Evolutionary conservation across 768 basidiomycete genomes (phyloP), one percentile per base, ranked within the genome.

Genomic region (Epithele typhae): DNA sequence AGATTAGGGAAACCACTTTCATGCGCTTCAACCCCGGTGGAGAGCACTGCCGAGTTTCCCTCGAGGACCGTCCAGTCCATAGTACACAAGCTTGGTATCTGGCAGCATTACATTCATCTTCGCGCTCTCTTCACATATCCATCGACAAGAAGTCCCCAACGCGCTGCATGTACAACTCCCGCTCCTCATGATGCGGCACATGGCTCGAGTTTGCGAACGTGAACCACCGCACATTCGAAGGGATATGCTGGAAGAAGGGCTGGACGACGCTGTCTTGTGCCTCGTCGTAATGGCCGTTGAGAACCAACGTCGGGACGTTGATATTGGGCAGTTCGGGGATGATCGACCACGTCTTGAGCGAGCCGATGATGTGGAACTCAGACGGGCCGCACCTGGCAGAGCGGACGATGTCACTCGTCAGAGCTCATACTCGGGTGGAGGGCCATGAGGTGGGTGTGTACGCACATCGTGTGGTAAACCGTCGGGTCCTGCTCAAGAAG

Each of bases 201-300:
- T 67, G 65, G 37, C 60, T 63, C 10, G 60, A 64, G 4, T 58
- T 40, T 34, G 54, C 56, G 41, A 64, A 60, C 3, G 59, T 62
- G 35, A 59, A 37, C 65, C 65, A 67, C 41, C 59, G 62, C n/a
- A 57, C 59, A 27, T 60, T 59, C 34, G 56, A 53, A 37, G 30
- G 40, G 42, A 67, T 59, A 12, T 49, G 33, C 25, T 57, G 32
- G 49, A 60, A 64, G 46, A 57, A 64, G 1, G 60, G 63, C 22
- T 17, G 37, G n/a, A 61, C 50, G 12, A 56, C 56, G 40, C 46
- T 52, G 54, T 65, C 64, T 40, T 63, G 59, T 7, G 60, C 58
- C 36, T 54, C 49, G 46, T 67, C 65, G n/a, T 58, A 46, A 5
- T 54, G 53, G 0, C 64, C 64, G 50, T 64, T 64, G 37, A 63